Percentiles rank a stretch among this genome's conserved stretches.
These are phyloP conservation scores for Pugionium dolabratum DNA, from an alignment of 345 rosid species.

Conservation along the genomic window DNA sequence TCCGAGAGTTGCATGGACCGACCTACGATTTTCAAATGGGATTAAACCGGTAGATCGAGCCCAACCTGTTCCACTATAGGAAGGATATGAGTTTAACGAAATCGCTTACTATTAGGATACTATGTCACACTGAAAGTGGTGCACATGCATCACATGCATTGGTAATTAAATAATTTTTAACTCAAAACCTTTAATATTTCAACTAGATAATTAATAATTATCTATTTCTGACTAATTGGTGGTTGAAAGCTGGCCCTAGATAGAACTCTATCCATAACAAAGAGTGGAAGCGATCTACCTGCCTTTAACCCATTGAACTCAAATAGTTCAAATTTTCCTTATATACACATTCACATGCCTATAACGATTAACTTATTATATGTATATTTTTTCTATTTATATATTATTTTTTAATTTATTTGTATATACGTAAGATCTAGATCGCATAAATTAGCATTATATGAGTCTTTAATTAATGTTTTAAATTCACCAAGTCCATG, in stretches of 20 bases:
- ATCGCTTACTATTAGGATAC: too few relatives aligned
- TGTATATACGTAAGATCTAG: constrained; percentile 31
- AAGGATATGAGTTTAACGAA: too few relatives aligned
- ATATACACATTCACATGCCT: background rate
- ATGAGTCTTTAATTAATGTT: constrained; percentile 14
- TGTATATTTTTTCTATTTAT: background rate
- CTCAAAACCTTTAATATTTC: constrained; percentile 17
- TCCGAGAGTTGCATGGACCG: too few relatives aligned
- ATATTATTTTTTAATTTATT: background rate
- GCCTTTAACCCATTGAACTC: constrained; percentile 32
- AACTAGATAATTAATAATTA: constrained; percentile 12
- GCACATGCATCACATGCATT: constrained; percentile 45
- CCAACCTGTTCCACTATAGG: too few relatives aligned
- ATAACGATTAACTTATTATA: background rate
- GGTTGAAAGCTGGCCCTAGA: constrained; percentile 42
- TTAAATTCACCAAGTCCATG: constrained; percentile 19
- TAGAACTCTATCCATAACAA: constrained; percentile 27
- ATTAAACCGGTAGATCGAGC: too few relatives aligned
- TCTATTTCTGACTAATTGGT: constrained; percentile 21
- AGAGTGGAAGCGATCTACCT: constrained; percentile 35
- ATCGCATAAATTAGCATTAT: constrained; percentile 38
- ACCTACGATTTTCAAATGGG: too few relatives aligned
- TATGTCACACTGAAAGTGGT: constrained; percentile 22
- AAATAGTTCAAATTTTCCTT: background rate
- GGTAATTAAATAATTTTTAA: constrained; percentile 33